phyloP scores from a whole-genome alignment of 768 basidiomycete species.

The Suillus alpinus region DNA sequence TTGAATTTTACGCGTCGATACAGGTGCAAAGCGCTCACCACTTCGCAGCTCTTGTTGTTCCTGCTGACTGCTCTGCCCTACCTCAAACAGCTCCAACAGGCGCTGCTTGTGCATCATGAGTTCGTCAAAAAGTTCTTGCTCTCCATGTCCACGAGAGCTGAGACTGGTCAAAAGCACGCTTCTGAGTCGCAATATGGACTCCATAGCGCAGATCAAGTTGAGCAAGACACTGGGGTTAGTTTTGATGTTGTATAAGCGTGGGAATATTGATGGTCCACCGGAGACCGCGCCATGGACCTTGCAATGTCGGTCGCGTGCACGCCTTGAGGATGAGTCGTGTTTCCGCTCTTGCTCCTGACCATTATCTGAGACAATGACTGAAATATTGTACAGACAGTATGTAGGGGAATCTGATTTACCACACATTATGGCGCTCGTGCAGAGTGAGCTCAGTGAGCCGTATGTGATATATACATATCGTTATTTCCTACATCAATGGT shows the following conservation, averaged over 20 bases:
- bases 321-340: constrained; percentile 3
- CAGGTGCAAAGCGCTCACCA: constrained; percentile 35
- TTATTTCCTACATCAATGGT: constrained; percentile 97
- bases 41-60: constrained; percentile 74
- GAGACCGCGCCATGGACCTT: constrained; percentile 4
- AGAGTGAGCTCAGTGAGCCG: constrained; percentile 92
- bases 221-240: not conserved
- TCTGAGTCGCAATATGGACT: constrained; percentile 56
- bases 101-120: constrained; percentile 64
- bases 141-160: constrained; percentile 47
- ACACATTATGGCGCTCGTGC: constrained; percentile 82
- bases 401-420: constrained; percentile 74
- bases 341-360: constrained; percentile 7
- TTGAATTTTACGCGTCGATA: constrained; percentile 1
- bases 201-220: constrained; percentile 39
- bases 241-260: not conserved
- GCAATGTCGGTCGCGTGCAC: constrained; percentile 1
- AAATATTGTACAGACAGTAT: constrained; percentile 70
- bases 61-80: constrained; percentile 55
- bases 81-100: constrained; percentile 62
- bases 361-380: constrained; percentile 17
- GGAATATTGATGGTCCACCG: constrained; percentile 8
- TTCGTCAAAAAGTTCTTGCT: constrained; percentile 76
- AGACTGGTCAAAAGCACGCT: constrained; percentile 49
- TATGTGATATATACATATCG: constrained; percentile 96